Percentiles rank a stretch among this genome's conserved stretches.
Conservation (phyloP, 352 stramenopile genomes). For the Phytophthora capsici region DNA sequence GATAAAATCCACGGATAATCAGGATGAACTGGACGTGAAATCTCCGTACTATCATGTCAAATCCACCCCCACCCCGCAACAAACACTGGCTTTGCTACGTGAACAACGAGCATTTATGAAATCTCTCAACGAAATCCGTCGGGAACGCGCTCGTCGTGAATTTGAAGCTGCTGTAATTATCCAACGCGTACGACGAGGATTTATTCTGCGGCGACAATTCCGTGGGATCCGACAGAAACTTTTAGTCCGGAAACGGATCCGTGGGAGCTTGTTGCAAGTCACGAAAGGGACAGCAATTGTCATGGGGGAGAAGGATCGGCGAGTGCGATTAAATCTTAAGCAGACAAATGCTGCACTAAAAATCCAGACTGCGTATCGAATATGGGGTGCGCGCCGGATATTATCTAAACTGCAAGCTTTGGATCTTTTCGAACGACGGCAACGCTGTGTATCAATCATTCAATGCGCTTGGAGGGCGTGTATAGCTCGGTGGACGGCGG, state of each 20-base stretch:
- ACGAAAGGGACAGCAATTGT: conserved; percentile 72
- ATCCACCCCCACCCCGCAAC: conserved; percentile 27
- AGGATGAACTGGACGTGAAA: conserved; percentile 5
- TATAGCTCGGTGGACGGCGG: conserved; percentile 20
- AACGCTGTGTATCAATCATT: conserved; percentile 27
- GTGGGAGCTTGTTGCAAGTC: conserved; percentile 60
- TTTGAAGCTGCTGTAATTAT: conserved; percentile 53
- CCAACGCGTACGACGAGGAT: conserved; percentile 63
- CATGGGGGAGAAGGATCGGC: conserved; percentile 62
- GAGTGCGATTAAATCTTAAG: conserved; percentile 24
- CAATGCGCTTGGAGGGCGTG: conserved; percentile 48
- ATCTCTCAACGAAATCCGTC: conserved; percentile 37
- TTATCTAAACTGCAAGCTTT: conserved; percentile 42
- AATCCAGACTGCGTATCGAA: conserved; percentile 50
- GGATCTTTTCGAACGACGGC: conserved; percentile 28
- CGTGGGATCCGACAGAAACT: conserved; percentile 55
- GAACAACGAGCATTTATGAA: conserved; percentile 63
- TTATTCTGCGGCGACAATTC: conserved; percentile 58
- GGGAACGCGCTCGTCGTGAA: conserved; percentile 43
- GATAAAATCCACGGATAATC: conserved; percentile 16
- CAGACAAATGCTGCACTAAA: conserved; percentile 33
- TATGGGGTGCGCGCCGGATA: conserved; percentile 35
- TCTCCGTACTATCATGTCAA: conserved; percentile 25
- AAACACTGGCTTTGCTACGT: conserved; percentile 40
- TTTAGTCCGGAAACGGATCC: conserved; percentile 69